Percentiles rank a stretch among this genome's conserved stretches.
These are phyloP conservation scores for Boletus speciosus DNA, from an alignment of 768 basidiomycete genomes.

Conservation along the genomic window DNA sequence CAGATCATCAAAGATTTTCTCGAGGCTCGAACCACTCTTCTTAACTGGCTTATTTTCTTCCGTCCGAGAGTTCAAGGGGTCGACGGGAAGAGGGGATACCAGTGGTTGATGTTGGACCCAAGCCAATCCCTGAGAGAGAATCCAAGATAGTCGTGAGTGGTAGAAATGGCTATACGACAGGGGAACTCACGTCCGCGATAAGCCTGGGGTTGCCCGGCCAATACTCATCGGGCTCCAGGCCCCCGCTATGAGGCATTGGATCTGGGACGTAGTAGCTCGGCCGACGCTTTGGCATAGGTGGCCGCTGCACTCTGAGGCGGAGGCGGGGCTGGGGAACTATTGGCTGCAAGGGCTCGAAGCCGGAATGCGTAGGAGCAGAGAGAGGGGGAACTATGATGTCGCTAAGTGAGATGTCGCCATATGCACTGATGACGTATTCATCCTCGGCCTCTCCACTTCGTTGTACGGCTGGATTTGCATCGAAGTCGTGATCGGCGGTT, in stretches of 20 bases:
- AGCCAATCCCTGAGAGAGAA: background rate
- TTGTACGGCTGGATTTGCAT: background rate
- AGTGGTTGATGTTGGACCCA: constrained; percentile 18
- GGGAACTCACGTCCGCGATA: constrained; percentile 10
- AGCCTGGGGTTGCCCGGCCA: constrained; percentile 19
- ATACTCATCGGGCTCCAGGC: background rate
- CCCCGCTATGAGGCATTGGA: background rate
- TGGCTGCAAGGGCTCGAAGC: background rate
- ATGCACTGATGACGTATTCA: constrained; percentile 40
- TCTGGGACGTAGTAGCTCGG: constrained; percentile 8
- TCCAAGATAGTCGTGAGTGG: background rate
- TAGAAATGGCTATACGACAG: background rate
- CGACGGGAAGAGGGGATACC: constrained; percentile 1
- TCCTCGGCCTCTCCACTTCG: constrained; percentile 24
- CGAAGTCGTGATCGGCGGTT: background rate
- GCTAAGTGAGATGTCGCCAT: constrained; percentile 44
- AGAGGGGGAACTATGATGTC: constrained; percentile 36
- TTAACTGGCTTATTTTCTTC: background rate
- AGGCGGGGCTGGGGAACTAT: constrained; percentile 16
- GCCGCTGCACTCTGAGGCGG: constrained; percentile 25
- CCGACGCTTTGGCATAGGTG: constrained; percentile 28
- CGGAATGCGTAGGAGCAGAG: background rate
- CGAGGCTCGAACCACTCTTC: constrained; percentile 8
- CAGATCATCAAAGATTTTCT: constrained; percentile 13
- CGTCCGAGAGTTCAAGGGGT: background rate